phyloP scores from a whole-genome alignment of 495 filamentous ascomycete genomes.

The Aspergillus sclerotioniger region DNA sequence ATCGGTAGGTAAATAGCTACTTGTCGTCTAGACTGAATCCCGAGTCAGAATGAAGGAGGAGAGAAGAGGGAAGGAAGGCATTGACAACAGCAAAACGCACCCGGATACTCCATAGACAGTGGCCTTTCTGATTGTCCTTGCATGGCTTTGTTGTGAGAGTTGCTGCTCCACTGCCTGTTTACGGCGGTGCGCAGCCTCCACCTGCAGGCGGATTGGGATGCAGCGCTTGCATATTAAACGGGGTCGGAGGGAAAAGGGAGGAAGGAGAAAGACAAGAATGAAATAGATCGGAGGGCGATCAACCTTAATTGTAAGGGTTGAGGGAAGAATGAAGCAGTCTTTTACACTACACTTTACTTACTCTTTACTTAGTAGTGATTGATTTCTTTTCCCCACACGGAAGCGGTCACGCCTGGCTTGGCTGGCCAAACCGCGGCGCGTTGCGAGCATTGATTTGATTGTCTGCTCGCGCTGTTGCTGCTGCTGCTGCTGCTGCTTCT shows the following conservation, averaged over 20 bases:
- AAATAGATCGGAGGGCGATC: neutral
- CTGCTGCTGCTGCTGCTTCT: neutral
- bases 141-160: neutral
- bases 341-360: neutral
- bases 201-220: neutral
- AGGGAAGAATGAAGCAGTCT: constrained; percentile 9
- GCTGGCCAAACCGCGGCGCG: constrained; percentile 8
- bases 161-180: constrained; percentile 15
- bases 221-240: neutral
- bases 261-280: neutral
- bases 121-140: neutral
- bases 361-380: neutral
- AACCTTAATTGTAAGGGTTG: neutral
- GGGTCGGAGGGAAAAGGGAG: neutral
- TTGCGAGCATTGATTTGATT: neutral
- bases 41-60: too few species aligned
- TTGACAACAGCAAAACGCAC: neutral
- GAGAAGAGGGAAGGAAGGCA: too few species aligned
- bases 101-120: neutral
- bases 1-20: too few species aligned
- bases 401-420: constrained; percentile 23
- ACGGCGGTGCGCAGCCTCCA: constrained; percentile 10
- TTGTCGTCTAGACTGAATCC: too few species aligned
- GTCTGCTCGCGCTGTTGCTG: neutral
- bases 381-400: constrained; percentile 16